Percentiles rank a stretch among this genome's conserved stretches.
phyloP scores from a whole-genome alignment of 768 basidiomycete species.

The Rhizopogon vesiculosus region DNA sequence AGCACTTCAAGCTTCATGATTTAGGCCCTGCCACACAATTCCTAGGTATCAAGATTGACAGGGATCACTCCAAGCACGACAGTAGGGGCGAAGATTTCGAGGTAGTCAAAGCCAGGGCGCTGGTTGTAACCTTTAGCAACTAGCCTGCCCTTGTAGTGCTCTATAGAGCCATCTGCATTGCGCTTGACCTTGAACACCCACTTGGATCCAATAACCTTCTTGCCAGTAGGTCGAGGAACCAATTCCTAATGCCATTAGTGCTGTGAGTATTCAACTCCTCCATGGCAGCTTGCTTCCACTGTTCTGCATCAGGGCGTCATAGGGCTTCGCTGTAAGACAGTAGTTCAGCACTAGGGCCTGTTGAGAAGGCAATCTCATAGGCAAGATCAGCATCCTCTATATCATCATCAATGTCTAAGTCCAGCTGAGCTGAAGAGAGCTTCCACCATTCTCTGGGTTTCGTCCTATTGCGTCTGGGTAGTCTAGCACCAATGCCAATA shows the following conservation, averaged over 20 bases:
- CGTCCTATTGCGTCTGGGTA: background rate
- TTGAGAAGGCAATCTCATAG: background rate
- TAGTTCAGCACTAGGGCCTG: background rate
- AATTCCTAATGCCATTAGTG: conserved; percentile 18
- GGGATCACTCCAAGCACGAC: too few relatives aligned
- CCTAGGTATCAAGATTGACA: too few relatives aligned
- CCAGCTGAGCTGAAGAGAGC: background rate
- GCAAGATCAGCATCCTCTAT: conserved; percentile 3
- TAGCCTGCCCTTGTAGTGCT: conserved; percentile 1
- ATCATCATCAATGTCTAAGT: conserved; percentile 6
- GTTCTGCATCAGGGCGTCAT: too few relatives aligned
- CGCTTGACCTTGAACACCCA: conserved; percentile 39
- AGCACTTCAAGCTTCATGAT: too few relatives aligned
- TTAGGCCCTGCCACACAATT: too few relatives aligned
- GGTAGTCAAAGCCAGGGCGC: conserved; percentile 28
- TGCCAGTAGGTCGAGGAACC: conserved; percentile 18
- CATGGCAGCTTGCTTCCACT: background rate
- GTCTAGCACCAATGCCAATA: background rate
- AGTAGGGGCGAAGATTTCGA: conserved; percentile 28
- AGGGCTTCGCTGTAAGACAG: background rate
- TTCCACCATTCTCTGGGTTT: background rate
- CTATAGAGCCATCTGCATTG: conserved; percentile 28
- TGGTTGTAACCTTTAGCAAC: conserved; percentile 24
- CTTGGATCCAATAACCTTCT: conserved; percentile 8
- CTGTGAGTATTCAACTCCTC: conserved; percentile 17